A percentile compares a stretch with the other conserved stretches of the same genome.
Conservation (phyloP, 805 yeast species). For the Nakazawaea pomicola region DNA sequence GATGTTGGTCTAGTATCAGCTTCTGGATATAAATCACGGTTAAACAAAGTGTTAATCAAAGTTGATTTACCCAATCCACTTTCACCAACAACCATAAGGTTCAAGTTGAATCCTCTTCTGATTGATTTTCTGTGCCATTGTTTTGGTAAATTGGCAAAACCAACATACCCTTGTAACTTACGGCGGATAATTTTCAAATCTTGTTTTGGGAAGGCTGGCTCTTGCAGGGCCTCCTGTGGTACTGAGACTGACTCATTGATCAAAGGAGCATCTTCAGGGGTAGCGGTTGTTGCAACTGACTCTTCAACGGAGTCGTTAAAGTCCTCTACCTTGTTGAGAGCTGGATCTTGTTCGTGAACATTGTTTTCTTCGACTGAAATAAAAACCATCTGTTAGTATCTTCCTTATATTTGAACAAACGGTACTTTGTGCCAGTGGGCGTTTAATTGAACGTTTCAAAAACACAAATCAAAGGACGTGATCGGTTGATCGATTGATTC, state of each 20-base stretch:
- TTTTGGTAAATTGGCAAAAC: constrained; percentile 95
- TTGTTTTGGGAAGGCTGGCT: constrained; percentile 14
- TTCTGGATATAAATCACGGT: constrained; percentile 49
- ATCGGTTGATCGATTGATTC: too few species aligned
- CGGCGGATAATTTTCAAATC: constrained; percentile 68
- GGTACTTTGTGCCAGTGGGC: too few species aligned
- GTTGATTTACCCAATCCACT: constrained; percentile 92
- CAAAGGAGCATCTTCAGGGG: constrained; percentile 7
- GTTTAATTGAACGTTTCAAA: too few species aligned
- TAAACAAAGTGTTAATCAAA: constrained; percentile 84
- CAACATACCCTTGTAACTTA: constrained; percentile 88
- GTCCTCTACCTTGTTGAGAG: constrained; percentile 5
- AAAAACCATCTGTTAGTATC: too few species aligned
- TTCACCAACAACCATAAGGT: constrained; percentile 87
- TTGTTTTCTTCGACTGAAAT: too few species aligned
- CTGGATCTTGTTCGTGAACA: constrained; percentile 1
- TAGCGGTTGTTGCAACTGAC: constrained; percentile 5
- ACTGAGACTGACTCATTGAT: too few species aligned
- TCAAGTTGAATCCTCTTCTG: constrained; percentile 83
- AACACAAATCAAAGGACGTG: too few species aligned
- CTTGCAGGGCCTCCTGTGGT: too few species aligned
- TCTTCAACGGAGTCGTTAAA: constrained; percentile 10
- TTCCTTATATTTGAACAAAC: too few species aligned
- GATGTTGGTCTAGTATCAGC: background rate
- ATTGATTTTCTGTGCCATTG: constrained; percentile 97